phyloP scores from a whole-genome alignment of 108 stramenopile species.

The Skeletonema menzelii region DNA sequence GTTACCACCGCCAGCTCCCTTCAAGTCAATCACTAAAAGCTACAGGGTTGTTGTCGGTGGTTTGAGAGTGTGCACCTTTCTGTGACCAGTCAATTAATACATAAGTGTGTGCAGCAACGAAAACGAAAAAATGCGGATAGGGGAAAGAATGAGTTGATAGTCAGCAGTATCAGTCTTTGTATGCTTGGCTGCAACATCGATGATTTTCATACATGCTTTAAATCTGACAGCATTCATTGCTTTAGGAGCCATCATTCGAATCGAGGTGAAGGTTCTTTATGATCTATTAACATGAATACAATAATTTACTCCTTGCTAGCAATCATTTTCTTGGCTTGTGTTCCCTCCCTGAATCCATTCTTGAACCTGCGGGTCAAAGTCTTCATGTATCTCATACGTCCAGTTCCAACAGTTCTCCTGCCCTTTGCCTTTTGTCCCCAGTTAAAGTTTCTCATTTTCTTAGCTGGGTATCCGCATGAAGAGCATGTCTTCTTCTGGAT shows the following conservation, averaged over 20 bases:
- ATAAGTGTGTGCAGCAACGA: too few species aligned
- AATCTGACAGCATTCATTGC: neutral
- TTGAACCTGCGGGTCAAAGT: constrained; percentile 97
- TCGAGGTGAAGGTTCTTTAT: neutral
- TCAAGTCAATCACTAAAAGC: too few species aligned
- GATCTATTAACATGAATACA: constrained; percentile 7
- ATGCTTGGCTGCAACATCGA: too few species aligned
- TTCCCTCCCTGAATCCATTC: constrained; percentile 99
- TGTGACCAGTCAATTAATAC: too few species aligned
- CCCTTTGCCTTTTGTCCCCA: constrained; percentile 99
- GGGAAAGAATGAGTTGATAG: too few species aligned
- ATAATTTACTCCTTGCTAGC: constrained; percentile 57
- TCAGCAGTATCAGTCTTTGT: too few species aligned
- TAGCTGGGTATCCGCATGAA: constrained; percentile 96
- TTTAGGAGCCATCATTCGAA: neutral
- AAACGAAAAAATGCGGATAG: too few species aligned
- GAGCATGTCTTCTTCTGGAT: constrained; percentile 99
- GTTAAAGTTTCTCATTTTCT: constrained; percentile 97
- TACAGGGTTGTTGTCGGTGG: too few species aligned
- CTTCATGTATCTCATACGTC: constrained; percentile 99
- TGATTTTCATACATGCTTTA: neutral
- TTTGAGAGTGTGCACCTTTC: too few species aligned
- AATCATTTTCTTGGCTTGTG: constrained; percentile 90
- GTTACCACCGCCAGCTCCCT: too few species aligned
- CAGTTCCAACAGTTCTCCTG: constrained; percentile 95